Evolutionary conservation across 805 yeast genomes (phyloP).

Genomic region (Candida odintsovae): DNA sequence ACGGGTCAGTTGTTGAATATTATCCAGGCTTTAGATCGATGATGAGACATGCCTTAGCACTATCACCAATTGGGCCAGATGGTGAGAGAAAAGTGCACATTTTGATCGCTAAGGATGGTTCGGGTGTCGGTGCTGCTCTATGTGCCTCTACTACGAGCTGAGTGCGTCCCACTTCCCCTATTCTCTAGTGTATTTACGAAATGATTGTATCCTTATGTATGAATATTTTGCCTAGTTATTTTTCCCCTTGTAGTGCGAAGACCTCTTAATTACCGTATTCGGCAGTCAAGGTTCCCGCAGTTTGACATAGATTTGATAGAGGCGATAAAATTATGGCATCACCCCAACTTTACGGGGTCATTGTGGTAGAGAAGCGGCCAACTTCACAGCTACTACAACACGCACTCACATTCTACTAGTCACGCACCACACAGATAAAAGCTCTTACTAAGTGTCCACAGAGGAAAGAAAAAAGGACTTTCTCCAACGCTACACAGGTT

Average conservation of each 20-base stretch:
- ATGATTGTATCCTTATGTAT: background rate
- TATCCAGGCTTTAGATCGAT: conserved; percentile 85
- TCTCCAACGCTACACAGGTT: background rate
- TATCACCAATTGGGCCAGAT: conserved; percentile 67
- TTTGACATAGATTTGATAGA: too few relatives aligned
- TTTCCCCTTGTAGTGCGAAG: too few relatives aligned
- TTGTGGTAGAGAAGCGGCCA: too few relatives aligned
- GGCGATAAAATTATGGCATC: too few relatives aligned
- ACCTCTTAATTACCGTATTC: background rate
- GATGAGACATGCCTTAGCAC: conserved; percentile 71
- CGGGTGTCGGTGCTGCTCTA: conserved; percentile 96
- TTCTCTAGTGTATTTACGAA: background rate
- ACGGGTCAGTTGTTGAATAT: conserved; percentile 89
- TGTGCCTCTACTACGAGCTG: conserved; percentile 41
- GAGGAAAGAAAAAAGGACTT: background rate
- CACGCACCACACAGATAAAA: too few relatives aligned
- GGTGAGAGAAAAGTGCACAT: conserved; percentile 70
- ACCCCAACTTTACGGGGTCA: too few relatives aligned
- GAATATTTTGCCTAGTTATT: too few relatives aligned
- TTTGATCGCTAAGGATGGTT: conserved; percentile 85
- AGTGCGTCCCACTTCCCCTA: background rate
- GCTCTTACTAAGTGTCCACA: too few relatives aligned
- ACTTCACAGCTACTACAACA: too few relatives aligned
- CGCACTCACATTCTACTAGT: too few relatives aligned
- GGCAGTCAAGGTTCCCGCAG: background rate